These are phyloP conservation scores for Coniophora puteana DNA, from an alignment of 1,284 basidiomycete genomes.

Conservation along the genomic window DNA sequence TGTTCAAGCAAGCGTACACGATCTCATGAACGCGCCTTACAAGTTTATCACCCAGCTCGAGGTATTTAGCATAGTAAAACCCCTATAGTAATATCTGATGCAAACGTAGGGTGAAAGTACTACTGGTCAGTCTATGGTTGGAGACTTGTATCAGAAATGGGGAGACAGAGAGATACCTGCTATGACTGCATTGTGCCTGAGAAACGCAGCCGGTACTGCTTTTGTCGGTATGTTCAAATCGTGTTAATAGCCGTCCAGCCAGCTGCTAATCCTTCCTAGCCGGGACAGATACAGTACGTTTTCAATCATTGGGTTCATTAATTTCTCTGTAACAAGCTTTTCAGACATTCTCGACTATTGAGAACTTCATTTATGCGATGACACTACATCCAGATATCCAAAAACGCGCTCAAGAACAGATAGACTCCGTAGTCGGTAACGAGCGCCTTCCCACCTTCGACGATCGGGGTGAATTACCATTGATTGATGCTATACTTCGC, in stretches of 20 bases:
- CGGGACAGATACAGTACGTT: no score
- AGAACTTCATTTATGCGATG: no score
- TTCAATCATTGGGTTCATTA: no score
- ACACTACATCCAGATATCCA: slow-evolving; percentile 29
- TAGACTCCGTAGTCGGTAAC: slow-evolving; percentile 21
- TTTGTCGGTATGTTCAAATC: slow-evolving; percentile 19
- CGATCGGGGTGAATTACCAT: slow-evolving; percentile 26
- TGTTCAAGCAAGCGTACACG: slow-evolving; percentile 19
- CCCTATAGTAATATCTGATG: neutral
- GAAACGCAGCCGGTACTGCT: slow-evolving; percentile 26
- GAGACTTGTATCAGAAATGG: slow-evolving; percentile 20
- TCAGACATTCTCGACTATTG: no score
- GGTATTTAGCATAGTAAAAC: slow-evolving; percentile 19
- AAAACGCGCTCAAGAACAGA: slow-evolving; percentile 19
- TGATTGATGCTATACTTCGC: slow-evolving; percentile 25
- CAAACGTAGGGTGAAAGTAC: slow-evolving; percentile 20
- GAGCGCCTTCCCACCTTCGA: slow-evolving; percentile 28
- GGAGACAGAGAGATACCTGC: no score
- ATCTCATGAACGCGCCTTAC: slow-evolving; percentile 25
- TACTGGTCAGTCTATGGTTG: slow-evolving; percentile 27
- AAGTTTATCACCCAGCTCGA: slow-evolving; percentile 23
- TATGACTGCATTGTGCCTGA: slow-evolving; percentile 19
- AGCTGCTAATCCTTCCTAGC: no score
- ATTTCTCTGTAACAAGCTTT: no score
- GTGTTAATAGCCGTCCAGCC: no score